Evolutionary conservation across 2,329 filamentous ascomycete genomes (phyloP), one percentile per base, ranked within the genome.

Genomic region (Hypoxylon rubiginosum): DNA sequence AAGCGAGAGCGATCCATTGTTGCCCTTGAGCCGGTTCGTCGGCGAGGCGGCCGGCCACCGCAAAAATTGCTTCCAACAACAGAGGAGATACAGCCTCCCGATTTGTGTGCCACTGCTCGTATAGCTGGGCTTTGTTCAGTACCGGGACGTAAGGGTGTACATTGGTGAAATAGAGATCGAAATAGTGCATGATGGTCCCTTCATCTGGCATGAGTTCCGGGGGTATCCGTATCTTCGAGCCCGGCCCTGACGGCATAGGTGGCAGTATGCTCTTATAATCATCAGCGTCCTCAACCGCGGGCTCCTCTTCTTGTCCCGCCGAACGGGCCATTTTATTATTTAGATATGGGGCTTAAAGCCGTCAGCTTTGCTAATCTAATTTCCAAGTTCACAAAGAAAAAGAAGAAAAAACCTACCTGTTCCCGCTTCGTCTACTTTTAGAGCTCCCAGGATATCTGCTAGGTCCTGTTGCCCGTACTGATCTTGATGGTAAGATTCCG

Each of bases 141-240:
- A 98, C 93, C 0, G 95, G 95, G 1, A 97, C 90, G 72, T 97
- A 98, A 0, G 94, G 94, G 74, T 98, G 96, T 32, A 97, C 92
- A 71, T 97, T 90, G 34, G 86, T 83, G 78, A 98, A 98, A 77
- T 93, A 98, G 46, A 97, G 91, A 41, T 96, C 90, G 76, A 98
- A 97, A 76, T 96, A 97, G 36, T 92, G 87, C 75, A 94, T 82
- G 4, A 91, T 90, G 36, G 92, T 92, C 48, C 93, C 90, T 32
- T 97, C 93, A 30, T 91, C 87, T 0, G 95, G 95, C 94, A 98
- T 97, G 74, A 98, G 86, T 74, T 97, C 94, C 0, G 92, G 92
- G 0, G 95, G 96, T 67, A 98, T 97, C 36, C 93, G 89, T 63
- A 97, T 91, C 63, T 91, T 94, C 21, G 90, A 85, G 53, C 93